These are phyloP conservation scores for Uncinocarpus reesii DNA, from an alignment of 2,329 filamentous ascomycete genomes.

Conservation along the genomic window DNA sequence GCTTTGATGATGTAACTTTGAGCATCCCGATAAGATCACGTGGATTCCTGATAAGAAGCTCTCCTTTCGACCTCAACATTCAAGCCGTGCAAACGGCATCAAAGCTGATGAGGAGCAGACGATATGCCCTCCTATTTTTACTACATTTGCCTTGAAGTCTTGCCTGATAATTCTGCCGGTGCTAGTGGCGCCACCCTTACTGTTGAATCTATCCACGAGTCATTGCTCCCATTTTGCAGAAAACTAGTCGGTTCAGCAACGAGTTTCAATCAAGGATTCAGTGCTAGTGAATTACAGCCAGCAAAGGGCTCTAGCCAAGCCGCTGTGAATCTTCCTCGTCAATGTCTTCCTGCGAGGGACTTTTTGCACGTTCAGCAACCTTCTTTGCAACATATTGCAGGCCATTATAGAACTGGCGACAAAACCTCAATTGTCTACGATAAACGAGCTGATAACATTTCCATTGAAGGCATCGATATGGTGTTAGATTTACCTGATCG, in stretches of 20 bases:
- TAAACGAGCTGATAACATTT: conserved; percentile 71
- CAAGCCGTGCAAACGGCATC: conserved; percentile 5
- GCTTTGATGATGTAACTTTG: neutral
- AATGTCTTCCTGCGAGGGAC: conserved; percentile 1
- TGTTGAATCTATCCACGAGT: conserved; percentile 13
- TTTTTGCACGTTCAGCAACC: conserved; percentile 5
- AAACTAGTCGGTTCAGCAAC: neutral
- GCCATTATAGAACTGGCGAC: neutral
- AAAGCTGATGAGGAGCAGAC: conserved; percentile 27
- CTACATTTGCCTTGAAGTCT: conserved; percentile 52
- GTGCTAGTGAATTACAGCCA: conserved; percentile 12
- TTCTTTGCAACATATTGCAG: conserved; percentile 6
- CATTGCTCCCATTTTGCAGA: conserved; percentile 15
- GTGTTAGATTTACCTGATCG: conserved; percentile 27
- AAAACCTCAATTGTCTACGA: conserved; percentile 43
- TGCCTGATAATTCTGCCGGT: conserved; percentile 26
- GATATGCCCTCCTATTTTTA: conserved; percentile 55
- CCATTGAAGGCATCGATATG: conserved; percentile 73
- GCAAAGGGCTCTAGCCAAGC: neutral
- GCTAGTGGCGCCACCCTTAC: neutral
- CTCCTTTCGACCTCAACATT: neutral
- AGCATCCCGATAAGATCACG: neutral
- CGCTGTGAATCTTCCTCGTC: neutral
- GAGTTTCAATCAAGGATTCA: neutral
- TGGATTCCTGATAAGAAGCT: neutral